These are phyloP conservation scores for Russula dissimulans DNA, from an alignment of 768 basidiomycete genomes.

Conservation along the genomic window DNA sequence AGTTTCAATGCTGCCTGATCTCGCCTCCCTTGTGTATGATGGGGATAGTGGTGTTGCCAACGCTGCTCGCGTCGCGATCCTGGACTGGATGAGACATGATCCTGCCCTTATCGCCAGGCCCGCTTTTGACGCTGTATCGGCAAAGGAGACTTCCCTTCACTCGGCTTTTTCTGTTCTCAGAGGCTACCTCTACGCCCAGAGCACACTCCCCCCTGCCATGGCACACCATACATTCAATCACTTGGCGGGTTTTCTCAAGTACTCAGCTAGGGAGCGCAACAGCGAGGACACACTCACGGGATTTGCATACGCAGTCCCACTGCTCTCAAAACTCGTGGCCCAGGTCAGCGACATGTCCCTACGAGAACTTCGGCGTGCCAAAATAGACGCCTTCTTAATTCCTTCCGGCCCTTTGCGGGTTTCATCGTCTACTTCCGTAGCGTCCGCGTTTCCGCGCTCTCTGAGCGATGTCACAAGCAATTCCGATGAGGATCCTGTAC, in stretches of 20 bases:
- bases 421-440: slow-evolving; percentile 40
- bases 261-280: slow-evolving; percentile 36
- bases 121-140: slow-evolving; percentile 48
- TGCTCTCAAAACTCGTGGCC: slow-evolving; percentile 47
- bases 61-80: slow-evolving; percentile 44
- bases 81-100: slow-evolving; percentile 69
- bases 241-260: slow-evolving; percentile 58
- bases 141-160: slow-evolving; percentile 38
- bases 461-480: slow-evolving; percentile 31
- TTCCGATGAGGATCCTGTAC: slow-evolving; percentile 23
- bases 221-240: slow-evolving; percentile 63
- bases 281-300: slow-evolving; percentile 36
- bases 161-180: slow-evolving; percentile 45
- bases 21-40: slow-evolving; percentile 47
- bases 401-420: slow-evolving; percentile 71
- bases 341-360: slow-evolving; percentile 68
- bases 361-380: slow-evolving; percentile 62
- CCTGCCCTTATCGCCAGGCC: slow-evolving; percentile 57
- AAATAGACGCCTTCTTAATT: slow-evolving; percentile 57
- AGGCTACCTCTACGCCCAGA: slow-evolving; percentile 48
- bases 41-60: slow-evolving; percentile 43
- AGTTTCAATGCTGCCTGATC: slow-evolving; percentile 41
- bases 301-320: slow-evolving; percentile 46
- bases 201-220: slow-evolving; percentile 51
- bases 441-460: slow-evolving; percentile 53